Percentiles rank a stretch among this genome's conserved stretches.
phyloP scores from a whole-genome alignment of 2,329 filamentous ascomycete genomes.

The Aureobasidium uvarum region DNA sequence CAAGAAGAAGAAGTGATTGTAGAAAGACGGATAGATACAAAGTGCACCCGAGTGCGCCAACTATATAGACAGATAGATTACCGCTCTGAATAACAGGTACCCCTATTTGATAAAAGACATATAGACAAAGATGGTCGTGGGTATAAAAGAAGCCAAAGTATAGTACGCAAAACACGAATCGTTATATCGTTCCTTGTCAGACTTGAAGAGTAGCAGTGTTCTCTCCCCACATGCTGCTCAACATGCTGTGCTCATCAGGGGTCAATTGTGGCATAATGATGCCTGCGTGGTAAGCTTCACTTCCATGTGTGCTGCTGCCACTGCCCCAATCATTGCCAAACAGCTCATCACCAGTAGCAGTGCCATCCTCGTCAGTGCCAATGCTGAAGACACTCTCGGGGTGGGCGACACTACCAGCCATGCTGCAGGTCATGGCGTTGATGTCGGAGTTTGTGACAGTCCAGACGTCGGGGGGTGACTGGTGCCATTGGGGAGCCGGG shows the following conservation, averaged over 20 bases:
- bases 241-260: constrained; percentile 29
- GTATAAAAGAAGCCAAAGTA: not conserved
- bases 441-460: constrained; percentile 27
- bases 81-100: not conserved
- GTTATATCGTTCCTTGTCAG: not conserved
- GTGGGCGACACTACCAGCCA: constrained; percentile 34
- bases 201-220: constrained; percentile 8
- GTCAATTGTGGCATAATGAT: constrained; percentile 36
- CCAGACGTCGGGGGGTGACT: constrained; percentile 36
- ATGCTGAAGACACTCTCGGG: constrained; percentile 59
- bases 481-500: constrained; percentile 26
- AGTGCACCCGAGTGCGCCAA: not conserved
- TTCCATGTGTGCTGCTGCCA: constrained; percentile 29
- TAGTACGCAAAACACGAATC: not conserved
- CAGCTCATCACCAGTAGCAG: constrained; percentile 54
- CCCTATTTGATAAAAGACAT: not conserved
- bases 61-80: not conserved
- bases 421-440: constrained; percentile 2
- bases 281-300: constrained; percentile 32
- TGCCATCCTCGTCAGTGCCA: constrained; percentile 57
- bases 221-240: constrained; percentile 24
- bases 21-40: not conserved
- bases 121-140: constrained; percentile 4
- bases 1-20: not conserved
- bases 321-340: constrained; percentile 34